Evolutionary conservation across 768 basidiomycete species (phyloP).

Genomic region (Arthromyces matolae): DNA sequence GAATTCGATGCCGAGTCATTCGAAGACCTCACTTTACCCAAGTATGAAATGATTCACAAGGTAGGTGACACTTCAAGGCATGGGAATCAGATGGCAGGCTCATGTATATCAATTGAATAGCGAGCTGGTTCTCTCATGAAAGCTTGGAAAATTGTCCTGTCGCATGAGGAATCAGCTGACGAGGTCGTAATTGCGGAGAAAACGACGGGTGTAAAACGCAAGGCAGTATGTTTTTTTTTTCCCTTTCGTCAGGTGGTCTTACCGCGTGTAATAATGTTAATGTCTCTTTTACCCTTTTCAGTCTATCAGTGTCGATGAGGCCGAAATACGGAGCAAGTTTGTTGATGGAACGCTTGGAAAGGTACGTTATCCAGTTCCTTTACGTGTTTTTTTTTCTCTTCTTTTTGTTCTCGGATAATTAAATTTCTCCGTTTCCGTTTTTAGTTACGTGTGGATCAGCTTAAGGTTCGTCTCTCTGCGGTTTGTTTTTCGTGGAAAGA

Average conservation of each 20-base stretch:
- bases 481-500: background rate
- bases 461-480: conserved; percentile 56
- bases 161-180: conserved; percentile 61
- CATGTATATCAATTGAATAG: conserved; percentile 30
- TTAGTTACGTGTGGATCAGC: conserved; percentile 73
- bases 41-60: conserved; percentile 74
- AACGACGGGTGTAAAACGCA: conserved; percentile 57
- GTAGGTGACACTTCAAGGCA: too few relatives aligned
- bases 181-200: conserved; percentile 37
- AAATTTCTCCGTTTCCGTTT: conserved; percentile 10
- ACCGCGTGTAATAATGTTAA: background rate
- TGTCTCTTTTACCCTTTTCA: conserved; percentile 24
- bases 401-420: conserved; percentile 44
- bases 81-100: too few relatives aligned
- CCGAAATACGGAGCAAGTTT: conserved; percentile 68
- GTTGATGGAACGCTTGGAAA: conserved; percentile 59
- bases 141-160: conserved; percentile 65
- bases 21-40: conserved; percentile 80
- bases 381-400: conserved; percentile 12
- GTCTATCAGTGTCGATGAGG: conserved; percentile 65
- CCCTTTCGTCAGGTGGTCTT: conserved; percentile 9
- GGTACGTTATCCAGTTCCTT: conserved; percentile 36
- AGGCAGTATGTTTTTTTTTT: conserved; percentile 49
- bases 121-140: conserved; percentile 65
- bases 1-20: conserved; percentile 76